phyloP scores from a whole-genome alignment of 352 stramenopile species.

The Globisporangium iwayamae region DNA sequence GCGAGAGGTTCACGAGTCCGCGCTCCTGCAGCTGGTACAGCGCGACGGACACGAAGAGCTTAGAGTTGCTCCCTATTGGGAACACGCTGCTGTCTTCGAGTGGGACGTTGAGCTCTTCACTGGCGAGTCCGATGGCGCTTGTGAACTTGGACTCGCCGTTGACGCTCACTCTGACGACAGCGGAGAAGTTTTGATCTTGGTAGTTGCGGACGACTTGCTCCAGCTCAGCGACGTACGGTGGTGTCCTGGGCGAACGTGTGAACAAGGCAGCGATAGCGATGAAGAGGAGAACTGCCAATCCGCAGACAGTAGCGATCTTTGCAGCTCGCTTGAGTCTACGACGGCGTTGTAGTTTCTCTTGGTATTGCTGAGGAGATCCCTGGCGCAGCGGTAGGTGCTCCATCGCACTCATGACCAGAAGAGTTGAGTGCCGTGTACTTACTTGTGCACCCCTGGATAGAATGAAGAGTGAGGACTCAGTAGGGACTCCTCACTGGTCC shows the following conservation, averaged over 20 bases:
- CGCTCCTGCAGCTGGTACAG: slow-evolving; percentile 60
- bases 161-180: slow-evolving; percentile 35
- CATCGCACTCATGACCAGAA: background rate
- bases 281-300: background rate
- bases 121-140: slow-evolving; percentile 33
- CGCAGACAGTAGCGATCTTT: background rate
- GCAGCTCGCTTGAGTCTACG: background rate
- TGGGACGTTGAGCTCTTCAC: slow-evolving; percentile 33
- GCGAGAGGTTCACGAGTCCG: slow-evolving; percentile 29
- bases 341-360: background rate
- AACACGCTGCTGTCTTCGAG: slow-evolving; percentile 46
- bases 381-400: slow-evolving; percentile 10
- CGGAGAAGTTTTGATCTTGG: slow-evolving; percentile 29
- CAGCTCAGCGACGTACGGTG: background rate
- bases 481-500: too few relatives aligned
- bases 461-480: too few relatives aligned
- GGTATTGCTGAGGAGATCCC: background rate
- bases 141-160: slow-evolving; percentile 44
- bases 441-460: too few relatives aligned
- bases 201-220: background rate
- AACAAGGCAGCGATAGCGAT: background rate
- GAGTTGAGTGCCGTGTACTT: too few relatives aligned
- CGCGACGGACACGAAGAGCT: slow-evolving; percentile 46
- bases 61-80: slow-evolving; percentile 51
- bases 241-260: background rate